Percentiles rank a stretch among this genome's conserved stretches.
phyloP scores from a whole-genome alignment of 2,329 filamentous ascomycete genomes.

The Neofusicoccum sp. region DNA sequence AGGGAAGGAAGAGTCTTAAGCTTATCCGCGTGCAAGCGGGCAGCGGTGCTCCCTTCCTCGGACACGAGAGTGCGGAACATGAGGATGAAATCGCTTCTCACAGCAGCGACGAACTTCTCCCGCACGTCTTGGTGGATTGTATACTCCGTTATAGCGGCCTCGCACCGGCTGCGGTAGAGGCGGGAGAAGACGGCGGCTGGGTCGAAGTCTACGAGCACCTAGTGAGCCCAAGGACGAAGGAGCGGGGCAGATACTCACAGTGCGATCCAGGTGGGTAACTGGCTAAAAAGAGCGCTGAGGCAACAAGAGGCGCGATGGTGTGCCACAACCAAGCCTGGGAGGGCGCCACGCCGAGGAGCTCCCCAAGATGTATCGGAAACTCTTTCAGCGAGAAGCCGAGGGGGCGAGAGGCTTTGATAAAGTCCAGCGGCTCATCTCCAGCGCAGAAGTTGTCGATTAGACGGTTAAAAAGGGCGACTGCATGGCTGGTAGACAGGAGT shows the following conservation, averaged over 20 bases:
- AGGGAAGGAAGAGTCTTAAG: constrained; percentile 15
- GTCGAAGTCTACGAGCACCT: neutral
- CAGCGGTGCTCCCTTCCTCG: neutral
- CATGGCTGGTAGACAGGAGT: constrained; percentile 25
- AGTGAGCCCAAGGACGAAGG: neutral
- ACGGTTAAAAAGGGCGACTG: constrained; percentile 23
- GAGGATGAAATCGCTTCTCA: neutral
- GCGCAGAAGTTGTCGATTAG: constrained; percentile 23
- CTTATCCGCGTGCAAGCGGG: constrained; percentile 1
- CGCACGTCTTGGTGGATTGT: neutral
- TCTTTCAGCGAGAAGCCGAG: constrained; percentile 24
- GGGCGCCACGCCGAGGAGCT: constrained; percentile 29
- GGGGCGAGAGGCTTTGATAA: constrained; percentile 26
- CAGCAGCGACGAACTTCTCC: neutral
- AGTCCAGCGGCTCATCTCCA: constrained; percentile 23
- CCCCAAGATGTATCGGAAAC: constrained; percentile 26
- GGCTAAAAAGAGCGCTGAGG: constrained; percentile 30
- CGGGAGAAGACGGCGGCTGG: neutral
- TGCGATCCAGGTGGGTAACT: constrained; percentile 30
- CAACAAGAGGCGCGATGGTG: constrained; percentile 29
- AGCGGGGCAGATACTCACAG: constrained; percentile 24
- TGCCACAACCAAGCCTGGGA: constrained; percentile 29
- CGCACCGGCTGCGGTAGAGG: neutral
- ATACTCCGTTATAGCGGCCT: neutral
- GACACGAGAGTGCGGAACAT: neutral